Percentiles rank a stretch among this genome's conserved stretches.
Evolutionary conservation across 2,329 filamentous ascomycete species (phyloP).

Genomic region (Xylariaceae sp.): DNA sequence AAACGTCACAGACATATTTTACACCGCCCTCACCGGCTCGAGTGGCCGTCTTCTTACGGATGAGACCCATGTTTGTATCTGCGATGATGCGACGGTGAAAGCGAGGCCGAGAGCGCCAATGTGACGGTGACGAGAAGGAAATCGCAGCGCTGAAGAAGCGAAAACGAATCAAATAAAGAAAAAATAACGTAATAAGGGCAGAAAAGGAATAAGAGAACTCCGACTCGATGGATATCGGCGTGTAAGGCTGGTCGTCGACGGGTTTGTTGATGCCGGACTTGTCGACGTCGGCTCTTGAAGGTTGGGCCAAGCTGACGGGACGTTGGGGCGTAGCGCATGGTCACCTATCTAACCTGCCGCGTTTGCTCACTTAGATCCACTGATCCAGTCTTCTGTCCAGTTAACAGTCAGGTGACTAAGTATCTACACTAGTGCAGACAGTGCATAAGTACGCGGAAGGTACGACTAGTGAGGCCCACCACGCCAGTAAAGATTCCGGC

Average conservation of each 20-base stretch:
- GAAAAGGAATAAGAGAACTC: neutral
- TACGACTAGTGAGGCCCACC: too few species aligned
- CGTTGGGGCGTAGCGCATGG: too few species aligned
- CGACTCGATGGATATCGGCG: neutral
- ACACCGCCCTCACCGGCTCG: constrained; percentile 81
- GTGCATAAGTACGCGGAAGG: too few species aligned
- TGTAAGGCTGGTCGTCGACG: neutral
- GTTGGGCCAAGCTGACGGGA: neutral
- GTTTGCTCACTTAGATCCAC: too few species aligned
- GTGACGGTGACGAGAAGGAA: neutral
- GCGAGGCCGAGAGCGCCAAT: neutral
- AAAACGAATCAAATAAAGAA: too few species aligned
- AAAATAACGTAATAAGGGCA: neutral
- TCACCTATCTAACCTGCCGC: too few species aligned
- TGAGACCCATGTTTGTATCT: constrained; percentile 68
- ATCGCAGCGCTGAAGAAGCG: too few species aligned
- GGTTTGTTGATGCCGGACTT: neutral
- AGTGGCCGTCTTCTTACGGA: constrained; percentile 88
- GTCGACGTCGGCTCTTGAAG: neutral
- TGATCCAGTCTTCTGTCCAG: too few species aligned
- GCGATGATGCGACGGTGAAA: constrained; percentile 2
- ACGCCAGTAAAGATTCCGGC: too few species aligned
- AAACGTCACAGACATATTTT: constrained; percentile 97
- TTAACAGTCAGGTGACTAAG: too few species aligned
- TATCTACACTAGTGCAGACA: too few species aligned